Conservation (phyloP, 208 protist species). For the Trypanosoma cruzi region DNA sequence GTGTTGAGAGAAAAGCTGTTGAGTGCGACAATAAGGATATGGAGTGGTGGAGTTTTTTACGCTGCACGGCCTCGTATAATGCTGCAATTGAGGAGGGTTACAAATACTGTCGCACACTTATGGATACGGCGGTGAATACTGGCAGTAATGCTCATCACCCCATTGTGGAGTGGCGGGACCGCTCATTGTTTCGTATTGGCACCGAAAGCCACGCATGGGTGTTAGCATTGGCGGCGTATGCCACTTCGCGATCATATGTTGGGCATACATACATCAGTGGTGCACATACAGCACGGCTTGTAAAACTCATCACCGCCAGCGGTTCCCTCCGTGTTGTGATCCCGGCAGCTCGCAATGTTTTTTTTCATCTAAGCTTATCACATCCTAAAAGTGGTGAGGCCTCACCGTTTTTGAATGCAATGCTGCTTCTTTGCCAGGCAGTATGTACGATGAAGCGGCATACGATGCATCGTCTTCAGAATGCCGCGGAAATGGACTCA, state of each 20-base stretch:
- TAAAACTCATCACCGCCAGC: constrained; percentile 12
- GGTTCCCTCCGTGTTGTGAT: constrained; percentile 14
- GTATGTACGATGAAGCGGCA: constrained; percentile 15
- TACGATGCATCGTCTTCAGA: not conserved
- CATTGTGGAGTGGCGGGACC: constrained; percentile 20
- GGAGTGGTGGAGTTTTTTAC: constrained; percentile 20
- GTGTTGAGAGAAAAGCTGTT: not conserved
- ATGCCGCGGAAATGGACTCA: not conserved
- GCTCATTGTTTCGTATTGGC: constrained; percentile 1
- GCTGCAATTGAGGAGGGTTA: not conserved
- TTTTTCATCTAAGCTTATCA: not conserved
- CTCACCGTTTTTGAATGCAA: constrained; percentile 3
- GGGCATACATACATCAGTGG: constrained; percentile 6
- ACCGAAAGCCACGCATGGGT: constrained; percentile 12
- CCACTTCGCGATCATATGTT: constrained; percentile 1
- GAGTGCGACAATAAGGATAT: not conserved
- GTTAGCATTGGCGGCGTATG: constrained; percentile 12
- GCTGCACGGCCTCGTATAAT: constrained; percentile 25
- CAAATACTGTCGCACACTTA: constrained; percentile 8
- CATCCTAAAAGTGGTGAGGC: not conserved
- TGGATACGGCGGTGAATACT: not conserved
- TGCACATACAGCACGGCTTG: constrained; percentile 12
- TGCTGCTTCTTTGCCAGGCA: constrained; percentile 6
- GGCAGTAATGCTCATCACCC: not conserved
- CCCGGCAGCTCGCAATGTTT: constrained; percentile 16